Conservation (phyloP, 2,329 filamentous ascomycete genomes). For the Diaporthe helianthi region DNA sequence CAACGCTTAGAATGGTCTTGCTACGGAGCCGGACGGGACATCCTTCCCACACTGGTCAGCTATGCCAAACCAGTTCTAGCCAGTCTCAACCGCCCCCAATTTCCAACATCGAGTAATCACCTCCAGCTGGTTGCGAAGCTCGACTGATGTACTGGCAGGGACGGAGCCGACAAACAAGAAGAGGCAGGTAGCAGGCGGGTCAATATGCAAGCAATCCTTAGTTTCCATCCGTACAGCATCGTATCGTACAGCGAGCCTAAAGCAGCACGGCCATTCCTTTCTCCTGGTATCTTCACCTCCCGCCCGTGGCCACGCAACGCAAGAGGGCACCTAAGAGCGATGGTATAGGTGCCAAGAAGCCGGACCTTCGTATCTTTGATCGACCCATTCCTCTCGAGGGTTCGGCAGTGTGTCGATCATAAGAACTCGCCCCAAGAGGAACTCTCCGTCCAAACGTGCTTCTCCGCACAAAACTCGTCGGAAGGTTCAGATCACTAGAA, state of each 20-base stretch:
- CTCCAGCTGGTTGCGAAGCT: not conserved
- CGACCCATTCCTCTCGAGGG: too few relatives aligned
- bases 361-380: too few relatives aligned
- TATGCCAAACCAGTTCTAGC: not conserved
- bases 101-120: not conserved
- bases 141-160: not conserved
- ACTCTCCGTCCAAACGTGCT: not conserved
- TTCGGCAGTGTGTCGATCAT: not conserved
- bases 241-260: constrained; percentile 11
- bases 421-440: not conserved
- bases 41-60: not conserved
- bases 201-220: not conserved
- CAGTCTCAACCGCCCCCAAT: not conserved
- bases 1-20: not conserved
- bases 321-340: not conserved
- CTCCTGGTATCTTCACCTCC: not conserved
- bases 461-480: not conserved
- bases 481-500: constrained; percentile 48
- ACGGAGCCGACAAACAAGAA: too few relatives aligned
- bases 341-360: not conserved
- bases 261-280: not conserved
- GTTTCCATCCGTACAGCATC: too few relatives aligned
- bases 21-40: not conserved
- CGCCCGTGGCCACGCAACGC: not conserved
- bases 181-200: not conserved